Evolutionary conservation across 352 stramenopile species (phyloP), one percentile per base, ranked within the genome.

Genomic region (Bremia lactucae): DNA sequence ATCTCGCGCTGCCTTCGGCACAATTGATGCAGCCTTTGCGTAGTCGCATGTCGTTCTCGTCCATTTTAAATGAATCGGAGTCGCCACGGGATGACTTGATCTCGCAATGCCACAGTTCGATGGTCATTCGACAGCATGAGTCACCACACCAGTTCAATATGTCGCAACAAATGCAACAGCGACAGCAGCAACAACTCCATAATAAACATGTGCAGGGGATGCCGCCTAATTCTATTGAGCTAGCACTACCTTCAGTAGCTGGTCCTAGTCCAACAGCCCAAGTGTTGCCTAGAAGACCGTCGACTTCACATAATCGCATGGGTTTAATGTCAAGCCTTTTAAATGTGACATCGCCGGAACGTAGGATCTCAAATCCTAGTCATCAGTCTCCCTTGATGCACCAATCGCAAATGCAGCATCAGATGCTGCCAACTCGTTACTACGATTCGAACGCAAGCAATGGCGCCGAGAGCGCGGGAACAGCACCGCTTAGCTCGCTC

Each of bases 31-130:
- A 62, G 20, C 42, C 59, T 41, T 51, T 68, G 39, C 53, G 59
- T 11, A 92, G 78, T 48, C 62, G 77, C n/a, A 93, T 93, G 80
- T 93, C 80, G 28, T 93, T 93, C 31, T 90, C 77, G 20, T 93
- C 80, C 3, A 93, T 93, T 42, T 37, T 93, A 40, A 93, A 93
- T 40, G 73, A 93, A 19, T 85, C 74, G 1, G 74, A 90, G 50
- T 87, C 72, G n/a, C 73, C 73, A 28, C 59, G 72, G 16, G 72
- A 70, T 11, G 61, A 60, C 10, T 39, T 49, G 6, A 80, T 65
- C 25, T 60, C 65, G 39, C 49, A 50, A 49, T 52, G 54, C 18
- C 54, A 59, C 13, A 55, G 48, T 2, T 65, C 59, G 1, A 65
- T 66, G 59, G 43, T 73, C 9, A 65, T 65, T 42, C 53, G 52